Evolutionary conservation across 805 yeast genomes (phyloP).

Genomic region (Sungouiella thailandica): DNA sequence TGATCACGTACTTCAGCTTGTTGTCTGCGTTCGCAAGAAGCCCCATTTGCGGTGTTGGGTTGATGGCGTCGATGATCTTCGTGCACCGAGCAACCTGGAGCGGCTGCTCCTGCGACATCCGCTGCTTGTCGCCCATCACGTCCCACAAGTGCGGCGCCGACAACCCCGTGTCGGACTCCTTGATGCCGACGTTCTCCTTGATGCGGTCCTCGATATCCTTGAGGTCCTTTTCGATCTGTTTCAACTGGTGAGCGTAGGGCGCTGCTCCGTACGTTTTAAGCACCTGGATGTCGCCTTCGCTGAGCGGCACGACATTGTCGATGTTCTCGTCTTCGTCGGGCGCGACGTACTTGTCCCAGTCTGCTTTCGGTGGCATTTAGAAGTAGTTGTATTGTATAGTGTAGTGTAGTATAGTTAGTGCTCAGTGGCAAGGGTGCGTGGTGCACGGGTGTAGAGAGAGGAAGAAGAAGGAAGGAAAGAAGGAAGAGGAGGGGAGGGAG

Average conservation of each 20-base stretch:
- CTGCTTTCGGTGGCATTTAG: slow-evolving; percentile 91
- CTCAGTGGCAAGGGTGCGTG: no score
- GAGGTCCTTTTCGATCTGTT: slow-evolving; percentile 81
- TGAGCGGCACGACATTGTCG: slow-evolving; percentile 76
- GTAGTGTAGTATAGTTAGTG: no score
- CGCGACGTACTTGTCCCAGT: slow-evolving; percentile 95
- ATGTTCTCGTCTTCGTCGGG: slow-evolving; percentile 61
- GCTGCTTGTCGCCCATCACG: slow-evolving; percentile 89
- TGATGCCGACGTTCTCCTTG: slow-evolving; percentile 89
- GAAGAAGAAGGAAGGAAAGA: no score
- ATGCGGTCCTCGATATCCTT: slow-evolving; percentile 79
- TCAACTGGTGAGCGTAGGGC: slow-evolving; percentile 81
- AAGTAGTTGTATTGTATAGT: no score
- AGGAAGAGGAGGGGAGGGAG: no score
- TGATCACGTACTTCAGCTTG: slow-evolving; percentile 89
- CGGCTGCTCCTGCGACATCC: slow-evolving; percentile 92
- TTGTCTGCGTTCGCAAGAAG: slow-evolving; percentile 61
- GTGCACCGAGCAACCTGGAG: slow-evolving; percentile 98
- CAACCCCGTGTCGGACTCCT: slow-evolving; percentile 96
- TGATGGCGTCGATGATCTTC: slow-evolving; percentile 74
- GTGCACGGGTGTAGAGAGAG: no score
- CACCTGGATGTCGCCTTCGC: slow-evolving; percentile 97
- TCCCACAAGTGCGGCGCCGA: slow-evolving; percentile 98
- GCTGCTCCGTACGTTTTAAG: slow-evolving; percentile 97
- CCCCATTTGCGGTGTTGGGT: slow-evolving; percentile 29